Percentiles rank a stretch among this genome's conserved stretches.
These are phyloP conservation scores for Salix suchowensis DNA, from an alignment of 345 rosid genomes.

Conservation along the genomic window DNA sequence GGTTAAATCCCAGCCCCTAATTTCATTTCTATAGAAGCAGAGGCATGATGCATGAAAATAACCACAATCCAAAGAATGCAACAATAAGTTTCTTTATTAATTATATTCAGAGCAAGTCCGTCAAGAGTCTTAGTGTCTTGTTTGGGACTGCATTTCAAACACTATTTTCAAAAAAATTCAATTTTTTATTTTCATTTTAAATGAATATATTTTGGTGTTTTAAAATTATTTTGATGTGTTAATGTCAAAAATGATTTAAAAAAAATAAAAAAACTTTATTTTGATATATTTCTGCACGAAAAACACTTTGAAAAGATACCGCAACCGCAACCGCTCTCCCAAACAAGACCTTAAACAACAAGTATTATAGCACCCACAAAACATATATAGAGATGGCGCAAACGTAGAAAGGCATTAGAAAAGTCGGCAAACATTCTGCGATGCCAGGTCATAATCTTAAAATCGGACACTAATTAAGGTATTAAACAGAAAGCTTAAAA, in stretches of 20 bases:
- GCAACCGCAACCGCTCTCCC: no score
- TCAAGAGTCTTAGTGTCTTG: neutral
- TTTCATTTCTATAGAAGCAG: neutral
- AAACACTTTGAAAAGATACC: no score
- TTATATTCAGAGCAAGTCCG: neutral
- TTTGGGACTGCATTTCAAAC: no score
- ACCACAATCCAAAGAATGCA: neutral
- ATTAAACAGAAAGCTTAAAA: neutral
- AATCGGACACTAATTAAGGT: neutral
- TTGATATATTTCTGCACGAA: no score
- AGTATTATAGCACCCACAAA: neutral
- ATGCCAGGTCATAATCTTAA: neutral
- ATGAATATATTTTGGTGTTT: no score
- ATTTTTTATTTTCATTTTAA: no score
- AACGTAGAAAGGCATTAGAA: neutral
- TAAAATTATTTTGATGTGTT: no score
- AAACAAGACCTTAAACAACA: no score
- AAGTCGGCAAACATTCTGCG: neutral
- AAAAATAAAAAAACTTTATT: no score
- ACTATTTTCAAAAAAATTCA: no score
- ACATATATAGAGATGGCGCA: neutral
- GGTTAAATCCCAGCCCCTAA: neutral
- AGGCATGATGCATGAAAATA: neutral
- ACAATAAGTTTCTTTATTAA: no score
- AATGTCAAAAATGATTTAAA: no score